These are phyloP conservation scores for Xylaria sp. DNA, from an alignment of 2,329 filamentous ascomycete species.

Conservation along the genomic window DNA sequence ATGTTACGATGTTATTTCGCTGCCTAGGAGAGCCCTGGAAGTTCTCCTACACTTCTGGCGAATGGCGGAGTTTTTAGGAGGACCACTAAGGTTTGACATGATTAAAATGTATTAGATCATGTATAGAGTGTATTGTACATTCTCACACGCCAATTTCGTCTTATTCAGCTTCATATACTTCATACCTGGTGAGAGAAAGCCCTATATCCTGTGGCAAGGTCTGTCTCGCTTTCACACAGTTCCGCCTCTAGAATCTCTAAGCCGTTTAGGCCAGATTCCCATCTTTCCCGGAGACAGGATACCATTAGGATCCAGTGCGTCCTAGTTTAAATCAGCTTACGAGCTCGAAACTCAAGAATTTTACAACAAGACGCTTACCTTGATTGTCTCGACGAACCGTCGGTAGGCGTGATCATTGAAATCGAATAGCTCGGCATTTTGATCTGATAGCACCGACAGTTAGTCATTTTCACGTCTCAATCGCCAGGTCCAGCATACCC, in stretches of 20 bases:
- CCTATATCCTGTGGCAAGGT: too few species aligned
- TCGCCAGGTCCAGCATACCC: conserved; percentile 46
- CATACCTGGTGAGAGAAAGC: neutral
- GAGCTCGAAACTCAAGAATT: neutral
- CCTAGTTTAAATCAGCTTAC: conserved; percentile 39
- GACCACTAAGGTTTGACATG: neutral
- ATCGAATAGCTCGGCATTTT: conserved; percentile 53
- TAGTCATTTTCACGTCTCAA: neutral
- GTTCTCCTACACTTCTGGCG: neutral
- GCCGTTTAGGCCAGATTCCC: conserved; percentile 52
- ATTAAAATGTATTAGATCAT: neutral
- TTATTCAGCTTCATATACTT: neutral
- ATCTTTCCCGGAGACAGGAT: conserved; percentile 54
- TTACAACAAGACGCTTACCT: conserved; percentile 45
- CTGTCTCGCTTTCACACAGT: neutral
- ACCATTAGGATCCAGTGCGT: conserved; percentile 53
- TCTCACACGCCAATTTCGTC: neutral
- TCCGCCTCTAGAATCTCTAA: conserved; percentile 26
- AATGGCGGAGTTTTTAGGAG: neutral
- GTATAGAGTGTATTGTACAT: neutral
- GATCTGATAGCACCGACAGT: conserved; percentile 43
- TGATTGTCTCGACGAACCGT: conserved; percentile 54
- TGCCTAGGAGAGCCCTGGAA: neutral
- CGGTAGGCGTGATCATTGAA: conserved; percentile 54
- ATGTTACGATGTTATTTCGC: conserved; percentile 6